Conservation (phyloP, 805 yeast genomes). For the Candida silvicultrix region DNA sequence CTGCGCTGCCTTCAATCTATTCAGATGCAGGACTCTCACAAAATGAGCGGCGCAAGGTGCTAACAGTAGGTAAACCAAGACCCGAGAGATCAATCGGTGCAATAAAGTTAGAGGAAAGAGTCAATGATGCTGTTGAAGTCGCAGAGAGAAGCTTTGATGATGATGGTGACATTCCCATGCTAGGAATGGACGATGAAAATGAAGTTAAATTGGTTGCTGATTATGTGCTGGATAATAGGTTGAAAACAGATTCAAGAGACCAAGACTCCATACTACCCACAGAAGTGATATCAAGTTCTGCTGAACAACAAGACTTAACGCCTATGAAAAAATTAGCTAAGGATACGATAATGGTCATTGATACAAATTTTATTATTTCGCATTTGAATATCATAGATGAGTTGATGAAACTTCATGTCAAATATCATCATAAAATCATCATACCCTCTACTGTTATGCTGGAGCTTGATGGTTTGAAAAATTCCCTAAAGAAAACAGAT, state of each 20-base stretch:
- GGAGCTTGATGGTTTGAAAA: conserved; percentile 83
- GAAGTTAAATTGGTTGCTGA: conserved; percentile 39
- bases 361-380: conserved; percentile 77
- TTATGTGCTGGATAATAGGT: conserved; percentile 25
- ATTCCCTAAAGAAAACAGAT: conserved; percentile 23
- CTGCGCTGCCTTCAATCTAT: conserved; percentile 20
- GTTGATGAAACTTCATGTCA: conserved; percentile 32
- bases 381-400: conserved; percentile 56
- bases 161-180: conserved; percentile 41
- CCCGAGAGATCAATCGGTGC: conserved; percentile 19
- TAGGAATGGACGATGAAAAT: conserved; percentile 38
- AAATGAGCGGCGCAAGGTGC: conserved; percentile 8
- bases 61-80: conserved; percentile 14
- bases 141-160: conserved; percentile 1
- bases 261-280: not conserved
- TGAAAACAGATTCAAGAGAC: not conserved
- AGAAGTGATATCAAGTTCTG: not conserved
- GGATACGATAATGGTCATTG: conserved; percentile 53
- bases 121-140: conserved; percentile 7
- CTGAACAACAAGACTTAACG: conserved; percentile 1
- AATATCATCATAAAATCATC: conserved; percentile 45
- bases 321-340: conserved; percentile 5
- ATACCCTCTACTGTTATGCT: conserved; percentile 65
- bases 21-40: conserved; percentile 15
- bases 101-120: conserved; percentile 18